These are phyloP conservation scores for Rhodocollybia butyracea DNA, from an alignment of 768 basidiomycete species.

Conservation along the genomic window DNA sequence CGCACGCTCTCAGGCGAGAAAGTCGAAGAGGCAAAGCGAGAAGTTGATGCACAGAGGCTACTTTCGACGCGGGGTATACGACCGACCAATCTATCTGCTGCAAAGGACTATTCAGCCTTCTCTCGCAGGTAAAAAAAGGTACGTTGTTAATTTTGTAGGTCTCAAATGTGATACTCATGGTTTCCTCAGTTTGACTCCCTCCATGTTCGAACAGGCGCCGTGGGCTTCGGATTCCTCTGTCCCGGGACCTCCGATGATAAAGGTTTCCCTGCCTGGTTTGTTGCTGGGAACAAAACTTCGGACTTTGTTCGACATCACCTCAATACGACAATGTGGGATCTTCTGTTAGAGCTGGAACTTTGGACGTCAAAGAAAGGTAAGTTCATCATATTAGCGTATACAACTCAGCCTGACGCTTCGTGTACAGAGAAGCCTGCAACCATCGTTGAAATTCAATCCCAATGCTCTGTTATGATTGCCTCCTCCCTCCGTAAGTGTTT, in stretches of 20 bases:
- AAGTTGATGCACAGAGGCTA: not conserved
- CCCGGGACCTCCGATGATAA: not conserved
- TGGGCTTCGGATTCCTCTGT: not conserved
- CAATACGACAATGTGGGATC: not conserved
- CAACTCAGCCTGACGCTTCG: not conserved
- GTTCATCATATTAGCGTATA: not conserved
- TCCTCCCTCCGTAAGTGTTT: slow-evolving; percentile 10
- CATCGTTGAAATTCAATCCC: not conserved
- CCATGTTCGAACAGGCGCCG: not conserved
- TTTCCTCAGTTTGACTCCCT: not conserved
- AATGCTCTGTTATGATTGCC: slow-evolving; percentile 6
- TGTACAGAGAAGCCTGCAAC: not conserved
- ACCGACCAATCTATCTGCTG: not conserved
- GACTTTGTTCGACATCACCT: not conserved
- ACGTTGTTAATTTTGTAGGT: not conserved
- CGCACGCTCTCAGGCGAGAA: not conserved
- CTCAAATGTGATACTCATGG: not conserved
- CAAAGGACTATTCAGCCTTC: not conserved
- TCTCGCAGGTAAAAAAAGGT: not conserved
- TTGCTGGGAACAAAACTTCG: not conserved
- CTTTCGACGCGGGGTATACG: not conserved
- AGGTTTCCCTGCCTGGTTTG: not conserved
- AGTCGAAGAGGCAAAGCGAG: not conserved
- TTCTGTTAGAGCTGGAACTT: not conserved
- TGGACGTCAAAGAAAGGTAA: not conserved